A percentile compares a stretch with the other conserved stretches of the same genome.
phyloP scores from a whole-genome alignment of 805 yeast species.

The Barnettozyma sp. region DNA sequence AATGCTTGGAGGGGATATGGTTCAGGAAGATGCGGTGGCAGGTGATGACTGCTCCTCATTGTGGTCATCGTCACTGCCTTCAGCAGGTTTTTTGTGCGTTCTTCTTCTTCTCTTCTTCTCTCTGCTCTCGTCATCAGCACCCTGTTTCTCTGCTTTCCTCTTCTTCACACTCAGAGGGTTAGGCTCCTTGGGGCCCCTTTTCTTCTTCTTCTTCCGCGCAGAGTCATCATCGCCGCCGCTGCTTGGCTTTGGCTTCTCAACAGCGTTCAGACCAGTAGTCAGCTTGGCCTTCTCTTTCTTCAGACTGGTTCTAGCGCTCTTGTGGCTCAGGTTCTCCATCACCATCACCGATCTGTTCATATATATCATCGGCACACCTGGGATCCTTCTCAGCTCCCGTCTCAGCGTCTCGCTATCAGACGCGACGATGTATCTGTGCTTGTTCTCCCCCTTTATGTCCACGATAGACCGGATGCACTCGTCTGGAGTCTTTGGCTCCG shows the following conservation, averaged over 20 bases:
- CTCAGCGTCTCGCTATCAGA: conserved; percentile 68
- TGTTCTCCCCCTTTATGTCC: conserved; percentile 66
- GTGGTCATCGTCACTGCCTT: conserved; percentile 14
- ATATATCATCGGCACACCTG: conserved; percentile 86
- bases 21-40: too few species aligned
- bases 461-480: conserved; percentile 76
- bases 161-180: conserved; percentile 88
- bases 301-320: conserved; percentile 46
- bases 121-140: conserved; percentile 6
- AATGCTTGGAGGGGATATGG: too few species aligned
- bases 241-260: conserved; percentile 34
- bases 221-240: too few species aligned
- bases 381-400: conserved; percentile 59
- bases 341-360: conserved; percentile 91
- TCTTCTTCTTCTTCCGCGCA: conserved; percentile 35
- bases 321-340: conserved; percentile 85
- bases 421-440: conserved; percentile 87
- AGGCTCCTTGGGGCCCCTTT: conserved; percentile 73
- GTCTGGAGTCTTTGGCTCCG: conserved; percentile 52
- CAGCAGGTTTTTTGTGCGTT: conserved; percentile 16
- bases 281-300: conserved; percentile 60
- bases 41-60: too few species aligned
- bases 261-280: conserved; percentile 70
- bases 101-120: conserved; percentile 19
- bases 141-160: conserved; percentile 43